Conservation (phyloP, 805 yeast species). For the Candida germanica region DNA sequence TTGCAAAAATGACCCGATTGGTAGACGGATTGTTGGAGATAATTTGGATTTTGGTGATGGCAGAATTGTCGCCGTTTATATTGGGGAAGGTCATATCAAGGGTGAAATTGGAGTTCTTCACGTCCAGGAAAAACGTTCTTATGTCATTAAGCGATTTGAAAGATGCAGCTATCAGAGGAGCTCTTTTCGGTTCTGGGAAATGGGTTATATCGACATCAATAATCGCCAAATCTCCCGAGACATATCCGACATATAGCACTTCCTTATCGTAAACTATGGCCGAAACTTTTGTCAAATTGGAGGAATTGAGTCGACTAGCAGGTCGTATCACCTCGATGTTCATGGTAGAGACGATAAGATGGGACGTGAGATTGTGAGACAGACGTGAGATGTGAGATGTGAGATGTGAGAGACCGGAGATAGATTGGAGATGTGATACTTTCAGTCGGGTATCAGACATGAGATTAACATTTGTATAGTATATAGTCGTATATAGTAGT, state of each 20-base stretch:
- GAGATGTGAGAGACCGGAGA: background rate
- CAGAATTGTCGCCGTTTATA: slow-evolving; percentile 12
- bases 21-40: slow-evolving; percentile 9
- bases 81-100: slow-evolving; percentile 19
- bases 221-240: slow-evolving; percentile 34
- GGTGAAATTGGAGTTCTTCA: slow-evolving; percentile 11
- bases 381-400: no score
- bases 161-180: slow-evolving; percentile 15
- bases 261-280: slow-evolving; percentile 20
- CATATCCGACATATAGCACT: slow-evolving; percentile 29
- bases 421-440: no score
- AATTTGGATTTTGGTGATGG: slow-evolving; percentile 11
- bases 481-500: no score
- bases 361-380: background rate
- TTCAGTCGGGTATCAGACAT: no score
- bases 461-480: no score
- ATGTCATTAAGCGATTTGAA: slow-evolving; percentile 26
- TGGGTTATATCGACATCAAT: slow-evolving; percentile 17
- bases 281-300: slow-evolving; percentile 19
- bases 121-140: slow-evolving; percentile 13
- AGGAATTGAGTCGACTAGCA: slow-evolving; percentile 29
- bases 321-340: slow-evolving; percentile 40
- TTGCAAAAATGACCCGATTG: slow-evolving; percentile 22
- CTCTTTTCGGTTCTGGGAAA: slow-evolving; percentile 10
- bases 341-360: slow-evolving; percentile 16